Base-by-base conservation (phyloP, 495 filamentous ascomycete species). In the Penicillium herquei region DNA sequence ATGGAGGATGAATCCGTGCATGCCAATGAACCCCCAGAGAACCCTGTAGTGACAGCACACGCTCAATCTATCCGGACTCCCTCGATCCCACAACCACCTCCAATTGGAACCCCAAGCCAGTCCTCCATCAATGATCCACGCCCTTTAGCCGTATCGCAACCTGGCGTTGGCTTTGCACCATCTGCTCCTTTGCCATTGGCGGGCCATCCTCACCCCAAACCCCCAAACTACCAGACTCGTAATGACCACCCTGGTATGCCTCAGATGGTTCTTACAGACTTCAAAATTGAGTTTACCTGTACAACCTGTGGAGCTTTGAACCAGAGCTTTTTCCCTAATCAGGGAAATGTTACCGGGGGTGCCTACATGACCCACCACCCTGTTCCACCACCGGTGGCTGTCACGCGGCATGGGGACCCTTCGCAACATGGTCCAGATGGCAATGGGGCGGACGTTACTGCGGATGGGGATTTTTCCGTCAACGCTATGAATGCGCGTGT, bases 231-330 rank as follows among this genome's bases (percentile, higher is more conserved):
- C 37, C 45, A 62, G 13, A 59, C 60, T 21, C 64, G 62, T 12
- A 41, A 50, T 42, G 67, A 70, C 6, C 69, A 71, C 30, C 47
- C 63, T n/a, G 55, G 55, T 6, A 58, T 65, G 18, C 51, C 72
- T 10, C 70, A 75, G 37, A 58, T 73, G 48, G 62, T 71, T 37
- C 60, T 75, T 1, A 71, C 72, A 16, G 71, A 75, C 42, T 78
- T 78, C 56, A 78, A 78, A 53, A 76, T 78, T 37, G 73, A 76
- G 21, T 78, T 78, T 21, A 74, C 73, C 7, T 78, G 73, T 40
- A 75, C 72, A 0, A 72, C 68, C 0, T 78, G 75, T 34, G 75
- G 75, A n/a, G 58, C 70, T 31, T 49, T 76, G 17, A 78, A 78
- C 47, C 73, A 78, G 46, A 73, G 75, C 54, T 78, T 76, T 50